phyloP scores from a whole-genome alignment of 23 red algal genomes.

The Chondrus crispus region DNA sequence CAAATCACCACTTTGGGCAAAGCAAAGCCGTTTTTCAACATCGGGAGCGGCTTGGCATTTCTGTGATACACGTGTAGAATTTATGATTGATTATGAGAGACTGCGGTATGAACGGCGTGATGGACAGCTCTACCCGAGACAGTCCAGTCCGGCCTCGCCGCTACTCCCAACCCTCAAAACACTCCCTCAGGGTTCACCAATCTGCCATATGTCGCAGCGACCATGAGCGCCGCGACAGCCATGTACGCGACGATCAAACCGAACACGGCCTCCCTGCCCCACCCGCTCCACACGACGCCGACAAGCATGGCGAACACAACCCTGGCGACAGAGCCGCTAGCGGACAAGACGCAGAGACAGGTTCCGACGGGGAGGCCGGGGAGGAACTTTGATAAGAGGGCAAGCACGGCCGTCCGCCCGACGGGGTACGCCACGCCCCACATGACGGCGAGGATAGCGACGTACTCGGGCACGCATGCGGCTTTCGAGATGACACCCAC shows the following conservation, averaged over 20 bases:
- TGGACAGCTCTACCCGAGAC: too few species aligned
- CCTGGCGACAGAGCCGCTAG: constrained; percentile 45
- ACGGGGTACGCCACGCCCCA: constrained; percentile 77
- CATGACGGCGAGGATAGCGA: neutral
- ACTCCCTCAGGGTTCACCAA: too few species aligned
- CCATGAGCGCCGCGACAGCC: neutral
- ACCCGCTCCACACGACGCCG: neutral
- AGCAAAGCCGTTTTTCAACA: too few species aligned
- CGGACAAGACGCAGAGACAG: constrained; percentile 74
- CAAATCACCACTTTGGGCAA: too few species aligned
- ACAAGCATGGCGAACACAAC: constrained; percentile 37
- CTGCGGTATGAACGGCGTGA: too few species aligned
- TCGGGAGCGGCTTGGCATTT: too few species aligned
- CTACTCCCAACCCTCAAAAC: too few species aligned
- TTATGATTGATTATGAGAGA: too few species aligned
- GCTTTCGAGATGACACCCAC: neutral
- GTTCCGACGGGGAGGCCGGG: constrained; percentile 19
- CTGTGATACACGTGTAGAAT: too few species aligned
- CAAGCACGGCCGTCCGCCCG: constrained; percentile 73
- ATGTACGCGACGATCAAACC: neutral
- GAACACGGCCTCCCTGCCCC: neutral
- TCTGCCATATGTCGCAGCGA: neutral
- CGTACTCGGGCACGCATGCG: neutral
- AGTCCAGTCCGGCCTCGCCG: too few species aligned
- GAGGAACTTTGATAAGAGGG: constrained; percentile 61